phyloP scores from a whole-genome alignment of 2,329 filamentous ascomycete species.

The Magnaporthales sp. region DNA sequence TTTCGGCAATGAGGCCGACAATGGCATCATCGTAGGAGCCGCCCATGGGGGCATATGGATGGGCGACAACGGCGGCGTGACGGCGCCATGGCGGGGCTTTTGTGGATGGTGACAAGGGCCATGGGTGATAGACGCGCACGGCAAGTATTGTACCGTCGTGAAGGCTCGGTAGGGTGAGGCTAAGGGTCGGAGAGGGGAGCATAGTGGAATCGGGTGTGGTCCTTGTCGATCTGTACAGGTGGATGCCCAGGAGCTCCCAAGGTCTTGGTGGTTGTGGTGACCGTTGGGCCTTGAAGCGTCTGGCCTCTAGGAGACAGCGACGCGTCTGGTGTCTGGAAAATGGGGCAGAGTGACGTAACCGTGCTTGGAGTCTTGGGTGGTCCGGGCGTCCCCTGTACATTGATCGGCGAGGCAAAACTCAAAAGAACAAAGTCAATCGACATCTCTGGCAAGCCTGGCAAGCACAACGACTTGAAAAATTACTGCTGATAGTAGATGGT shows the following conservation, averaged over 20 bases:
- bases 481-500: neutral
- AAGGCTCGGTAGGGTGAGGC: conserved; percentile 75
- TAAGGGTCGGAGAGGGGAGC: conserved; percentile 49
- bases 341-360: neutral
- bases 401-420: neutral
- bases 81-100: conserved; percentile 32
- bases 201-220: conserved; percentile 19
- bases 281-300: neutral
- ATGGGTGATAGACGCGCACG: conserved; percentile 74
- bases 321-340: neutral
- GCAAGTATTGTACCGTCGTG: conserved; percentile 69
- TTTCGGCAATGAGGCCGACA: conserved; percentile 55
- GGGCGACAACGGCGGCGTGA: conserved; percentile 62
- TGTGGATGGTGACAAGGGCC: conserved; percentile 26
- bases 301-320: neutral
- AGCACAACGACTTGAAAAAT: neutral
- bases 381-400: neutral
- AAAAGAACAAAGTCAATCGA: too few species aligned
- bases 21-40: conserved; percentile 78
- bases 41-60: conserved; percentile 84
- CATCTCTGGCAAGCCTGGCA: neutral
- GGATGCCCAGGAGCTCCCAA: neutral
- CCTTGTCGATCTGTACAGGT: neutral
- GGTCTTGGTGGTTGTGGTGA: neutral
- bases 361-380: neutral